Conservation (phyloP, 441 rosid genomes). For the Bruguiera hainesii region DNA sequence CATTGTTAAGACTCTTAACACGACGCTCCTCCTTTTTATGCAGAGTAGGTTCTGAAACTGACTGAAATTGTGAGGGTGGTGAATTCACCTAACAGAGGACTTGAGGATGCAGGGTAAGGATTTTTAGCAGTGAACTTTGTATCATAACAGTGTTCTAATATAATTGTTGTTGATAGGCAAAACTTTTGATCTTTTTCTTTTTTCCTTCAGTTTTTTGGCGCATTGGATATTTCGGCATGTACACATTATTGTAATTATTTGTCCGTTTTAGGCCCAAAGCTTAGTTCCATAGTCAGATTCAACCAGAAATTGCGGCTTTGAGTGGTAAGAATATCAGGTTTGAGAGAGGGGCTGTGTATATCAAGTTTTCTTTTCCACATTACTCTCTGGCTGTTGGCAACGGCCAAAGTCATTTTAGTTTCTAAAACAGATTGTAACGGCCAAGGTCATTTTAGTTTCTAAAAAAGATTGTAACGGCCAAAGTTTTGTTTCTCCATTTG, state of each 20-base stretch:
- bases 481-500: neutral
- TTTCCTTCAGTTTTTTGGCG: constrained; percentile 18
- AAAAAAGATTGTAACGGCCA: neutral
- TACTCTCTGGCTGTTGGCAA: constrained; percentile 2
- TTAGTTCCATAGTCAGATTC: constrained; percentile 19
- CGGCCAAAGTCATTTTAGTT: constrained; percentile 11
- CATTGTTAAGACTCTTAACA: neutral
- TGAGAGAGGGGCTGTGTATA: constrained; percentile 25
- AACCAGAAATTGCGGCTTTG: constrained; percentile 14
- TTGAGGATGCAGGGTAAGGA: constrained; percentile 30
- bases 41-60: constrained; percentile 47
- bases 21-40: constrained; percentile 11
- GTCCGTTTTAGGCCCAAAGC: constrained; percentile 16
- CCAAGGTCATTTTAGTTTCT: constrained; percentile 4
- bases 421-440: neutral
- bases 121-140: constrained; percentile 34
- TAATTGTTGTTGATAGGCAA: constrained; percentile 26
- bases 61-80: constrained; percentile 34
- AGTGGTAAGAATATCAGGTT: constrained; percentile 24
- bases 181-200: constrained; percentile 13
- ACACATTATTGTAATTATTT: constrained; percentile 27
- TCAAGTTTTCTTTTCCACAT: constrained; percentile 14
- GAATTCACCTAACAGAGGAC: constrained; percentile 34
- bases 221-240: constrained; percentile 32
- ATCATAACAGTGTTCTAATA: constrained; percentile 28